Percentiles rank a stretch among this genome's conserved stretches.
phyloP scores from a whole-genome alignment of 306 rosid species.

The Cyclanthera cordifolia region DNA sequence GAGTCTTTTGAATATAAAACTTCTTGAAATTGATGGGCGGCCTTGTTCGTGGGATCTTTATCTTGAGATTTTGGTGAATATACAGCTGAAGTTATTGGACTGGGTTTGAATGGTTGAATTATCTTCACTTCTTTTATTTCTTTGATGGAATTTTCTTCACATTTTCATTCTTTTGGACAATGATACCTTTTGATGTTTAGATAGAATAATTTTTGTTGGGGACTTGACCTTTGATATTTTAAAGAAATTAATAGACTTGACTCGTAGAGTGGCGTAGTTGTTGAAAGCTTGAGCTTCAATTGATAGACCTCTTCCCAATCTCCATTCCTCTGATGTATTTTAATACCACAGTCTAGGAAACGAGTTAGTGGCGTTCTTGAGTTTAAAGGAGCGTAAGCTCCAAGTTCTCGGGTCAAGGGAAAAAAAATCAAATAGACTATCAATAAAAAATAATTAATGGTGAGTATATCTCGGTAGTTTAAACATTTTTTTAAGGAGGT shows the following conservation, averaged over 20 bases:
- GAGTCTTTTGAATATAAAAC: background rate
- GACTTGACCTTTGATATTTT: too few species aligned
- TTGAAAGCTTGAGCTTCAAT: too few species aligned
- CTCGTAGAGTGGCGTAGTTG: too few species aligned
- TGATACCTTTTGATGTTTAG: background rate
- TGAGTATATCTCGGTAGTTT: background rate
- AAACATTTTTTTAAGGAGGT: background rate
- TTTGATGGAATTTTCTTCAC: background rate
- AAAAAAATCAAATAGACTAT: too few species aligned
- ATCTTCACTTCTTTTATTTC: background rate
- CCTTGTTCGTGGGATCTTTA: background rate
- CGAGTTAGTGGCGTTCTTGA: too few species aligned
- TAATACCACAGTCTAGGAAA: too few species aligned
- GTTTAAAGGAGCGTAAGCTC: too few species aligned
- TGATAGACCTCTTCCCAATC: too few species aligned
- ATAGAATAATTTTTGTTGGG: background rate
- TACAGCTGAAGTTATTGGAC: background rate
- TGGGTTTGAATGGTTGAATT: background rate
- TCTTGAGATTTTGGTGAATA: too few species aligned
- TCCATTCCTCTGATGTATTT: too few species aligned
- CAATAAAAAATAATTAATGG: background rate
- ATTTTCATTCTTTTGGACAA: background rate
- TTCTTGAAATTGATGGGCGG: background rate
- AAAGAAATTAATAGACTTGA: background rate
- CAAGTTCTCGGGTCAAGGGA: too few species aligned